Percentiles rank a stretch among this genome's conserved stretches.
These are phyloP conservation scores for Trichosporon faecale DNA, from an alignment of 1,284 basidiomycete genomes.

Conservation along the genomic window DNA sequence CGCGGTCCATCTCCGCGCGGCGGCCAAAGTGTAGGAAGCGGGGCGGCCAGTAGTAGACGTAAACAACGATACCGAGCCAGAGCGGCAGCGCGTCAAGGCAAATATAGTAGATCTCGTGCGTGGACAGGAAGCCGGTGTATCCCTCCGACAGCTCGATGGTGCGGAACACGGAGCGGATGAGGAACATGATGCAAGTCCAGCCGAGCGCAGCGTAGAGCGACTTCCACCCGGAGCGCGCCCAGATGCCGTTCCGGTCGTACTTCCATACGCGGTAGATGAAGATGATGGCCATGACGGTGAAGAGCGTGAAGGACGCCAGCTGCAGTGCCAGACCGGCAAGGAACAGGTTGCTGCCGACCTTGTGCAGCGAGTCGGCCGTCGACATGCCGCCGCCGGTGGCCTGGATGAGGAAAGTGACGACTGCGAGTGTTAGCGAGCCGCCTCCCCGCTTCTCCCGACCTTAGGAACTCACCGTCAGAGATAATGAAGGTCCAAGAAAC, in stretches of 20 bases:
- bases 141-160: constrained; percentile 65
- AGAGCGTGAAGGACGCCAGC: constrained; percentile 62
- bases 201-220: constrained; percentile 58
- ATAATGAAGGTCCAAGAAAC: constrained; percentile 41
- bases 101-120: constrained; percentile 63
- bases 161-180: constrained; percentile 64
- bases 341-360: constrained; percentile 56
- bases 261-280: constrained; percentile 60
- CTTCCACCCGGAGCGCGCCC: constrained; percentile 57
- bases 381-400: constrained; percentile 51
- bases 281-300: constrained; percentile 59
- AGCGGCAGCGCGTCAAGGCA: constrained; percentile 60
- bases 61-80: constrained; percentile 58
- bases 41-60: constrained; percentile 39
- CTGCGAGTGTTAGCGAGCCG: constrained; percentile 16
- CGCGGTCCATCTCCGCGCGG: constrained; percentile 11
- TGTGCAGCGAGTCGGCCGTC: constrained; percentile 33
- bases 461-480: constrained; percentile 58
- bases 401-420: constrained; percentile 65
- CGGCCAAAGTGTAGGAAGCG: constrained; percentile 13
- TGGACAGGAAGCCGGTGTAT: constrained; percentile 62
- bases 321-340: constrained; percentile 63
- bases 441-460: too few species aligned
- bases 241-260: constrained; percentile 21
- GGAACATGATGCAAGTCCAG: constrained; percentile 57